Base-by-base conservation (phyloP, 2,329 filamentous ascomycete genomes). In the Orbilia javanica region DNA sequence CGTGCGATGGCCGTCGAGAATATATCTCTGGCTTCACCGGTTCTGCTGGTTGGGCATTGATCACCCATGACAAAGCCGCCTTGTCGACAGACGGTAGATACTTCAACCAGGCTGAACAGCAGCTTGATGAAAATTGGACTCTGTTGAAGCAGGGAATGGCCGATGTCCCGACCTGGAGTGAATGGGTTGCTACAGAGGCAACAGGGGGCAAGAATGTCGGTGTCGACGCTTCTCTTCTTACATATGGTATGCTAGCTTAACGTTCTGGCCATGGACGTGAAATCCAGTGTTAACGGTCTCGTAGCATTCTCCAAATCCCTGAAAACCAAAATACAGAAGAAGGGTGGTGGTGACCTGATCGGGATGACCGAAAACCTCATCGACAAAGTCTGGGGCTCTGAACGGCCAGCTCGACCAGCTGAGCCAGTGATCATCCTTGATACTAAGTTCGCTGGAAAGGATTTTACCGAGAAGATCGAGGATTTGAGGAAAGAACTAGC, bases 121-220 rank as follows among this genome's bases (percentile, higher is more conserved):
- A 99, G 84, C 89, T 99, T 31, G 96, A 98, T 84, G 86, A 85
- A 82, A 98, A 98, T 84, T 99, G 96, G 96, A 86, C 89, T 62
- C 87, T 99, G 46, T 87, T 99, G 79, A 99, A 97, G 86, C 93
- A 97, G 82, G 96, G 96, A 4, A 87, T 97, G 57, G 93, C 96
- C 83, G 93, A 97, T 84, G 94, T 97, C 8, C 95, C 93, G 0
- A 98, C 95, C 0, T 99, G 96, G 93, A 93, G 97, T 83, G 96
- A 98, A 84, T 99, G 96, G 87, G 89, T 89, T 15, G 91, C 92
- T 36, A 92, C 96, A 83, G 92, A 97, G 84, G 90, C 92, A n/a
- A 89, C 92, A 62, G 92, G 90, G 48, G 94, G 93, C 73, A 97
- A 97, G 85, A 88, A 89, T 18, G 95, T 98, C 15, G 95, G 92